Evolutionary conservation across 164 flowering plant genomes (phyloP), one percentile per base, ranked within the genome.

Genomic region (Magnolia kwangsiensis): DNA sequence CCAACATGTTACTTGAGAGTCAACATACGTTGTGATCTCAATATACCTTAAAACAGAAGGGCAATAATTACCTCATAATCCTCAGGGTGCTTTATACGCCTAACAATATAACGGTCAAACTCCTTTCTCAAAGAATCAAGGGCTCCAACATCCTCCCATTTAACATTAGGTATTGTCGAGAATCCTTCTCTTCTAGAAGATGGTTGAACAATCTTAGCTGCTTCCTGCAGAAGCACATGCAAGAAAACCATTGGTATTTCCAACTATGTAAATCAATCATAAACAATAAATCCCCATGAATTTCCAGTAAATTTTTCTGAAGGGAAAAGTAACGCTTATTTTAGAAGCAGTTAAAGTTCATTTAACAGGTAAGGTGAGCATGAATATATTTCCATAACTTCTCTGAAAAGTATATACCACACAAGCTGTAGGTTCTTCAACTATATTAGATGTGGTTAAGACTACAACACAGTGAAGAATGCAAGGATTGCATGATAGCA

Each of bases 81-180:
- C 71, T 89, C 89, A 1, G 97, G 95, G 82, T 80, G 72, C 77
- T 88, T 89, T 79, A 96, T 85, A 8, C 89, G 90, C 31, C 86
- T 82, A 72, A 96, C 88, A 19, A 96, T 88, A 64, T 88, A 82
- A 66, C 87, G 88, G 27, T 90, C 88, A 84, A 94, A 90, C 74
- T 86, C 94, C 75, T 80, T 75, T 81, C 98, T 88, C 67, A 96
- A 78, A 24, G 29, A 67, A 75, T 87, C 87, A 76, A 96, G 92
- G 51, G 98, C 99, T 55, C 97, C 99, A 84, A 96, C 95, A 84
- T 93, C 97, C 70, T 91, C 96, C 99, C 99, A 96, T 76, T 83
- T 94, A 19, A 92, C 93, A 84, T 88, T 84, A 61, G 98, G 99
- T 76, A 92, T 87, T 10, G 87, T 31, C 59, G 98, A 90, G 83